phyloP scores from a whole-genome alignment of 2,329 filamentous ascomycete species.

The Helminthosporium solani region DNA sequence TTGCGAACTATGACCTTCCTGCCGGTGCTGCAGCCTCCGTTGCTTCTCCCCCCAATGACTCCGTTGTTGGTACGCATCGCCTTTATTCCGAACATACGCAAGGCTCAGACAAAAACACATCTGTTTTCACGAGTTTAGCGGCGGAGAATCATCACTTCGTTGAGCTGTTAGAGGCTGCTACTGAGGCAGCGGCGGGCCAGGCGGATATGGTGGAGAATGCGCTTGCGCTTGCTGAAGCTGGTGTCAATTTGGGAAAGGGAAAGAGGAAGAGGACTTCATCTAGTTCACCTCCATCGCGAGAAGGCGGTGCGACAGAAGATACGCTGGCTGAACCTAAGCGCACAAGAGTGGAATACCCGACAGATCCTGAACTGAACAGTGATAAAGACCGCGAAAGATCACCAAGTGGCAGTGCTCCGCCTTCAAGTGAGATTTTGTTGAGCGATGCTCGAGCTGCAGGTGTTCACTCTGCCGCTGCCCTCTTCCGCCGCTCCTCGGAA shows the following conservation, averaged over 20 bases:
- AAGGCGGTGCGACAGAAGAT: conserved; percentile 3
- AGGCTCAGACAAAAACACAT: conserved; percentile 9
- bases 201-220: conserved; percentile 18
- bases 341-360: conserved; percentile 17
- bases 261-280: conserved; percentile 30
- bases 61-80: background rate
- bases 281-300: conserved; percentile 7
- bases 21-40: conserved; percentile 14
- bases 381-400: conserved; percentile 8
- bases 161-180: conserved; percentile 41
- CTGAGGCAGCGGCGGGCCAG: conserved; percentile 33
- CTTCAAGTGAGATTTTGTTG: conserved; percentile 20
- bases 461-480: conserved; percentile 53
- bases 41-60: conserved; percentile 16
- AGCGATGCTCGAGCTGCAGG: conserved; percentile 51
- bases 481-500: conserved; percentile 49
- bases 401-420: conserved; percentile 12
- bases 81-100: background rate
- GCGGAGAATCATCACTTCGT: conserved; percentile 36
- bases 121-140: conserved; percentile 17
- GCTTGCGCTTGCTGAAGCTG: background rate
- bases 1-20: conserved; percentile 22
- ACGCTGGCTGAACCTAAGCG: conserved; percentile 20
- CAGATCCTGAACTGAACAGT: conserved; percentile 15
- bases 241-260: conserved; percentile 12